Conservation (phyloP, 139 green algal genomes). For the Marvania coccoides region DNA sequence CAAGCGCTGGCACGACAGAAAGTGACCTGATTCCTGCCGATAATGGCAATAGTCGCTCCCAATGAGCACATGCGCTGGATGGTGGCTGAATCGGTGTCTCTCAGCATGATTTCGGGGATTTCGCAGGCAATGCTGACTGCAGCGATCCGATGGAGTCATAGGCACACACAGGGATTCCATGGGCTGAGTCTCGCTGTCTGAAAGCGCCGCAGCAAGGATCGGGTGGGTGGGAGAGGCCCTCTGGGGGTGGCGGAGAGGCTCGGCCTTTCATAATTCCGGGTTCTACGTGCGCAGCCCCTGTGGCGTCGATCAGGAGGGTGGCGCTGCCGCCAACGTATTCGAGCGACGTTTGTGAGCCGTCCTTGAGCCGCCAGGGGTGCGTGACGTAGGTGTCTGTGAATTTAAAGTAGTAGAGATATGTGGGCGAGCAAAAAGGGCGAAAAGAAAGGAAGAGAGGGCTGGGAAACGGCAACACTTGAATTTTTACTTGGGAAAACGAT, state of each 20-base stretch:
- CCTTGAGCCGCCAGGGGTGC: conserved; percentile 35
- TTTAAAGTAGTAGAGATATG: not conserved
- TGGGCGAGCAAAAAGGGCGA: too few relatives aligned
- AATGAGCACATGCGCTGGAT: not conserved
- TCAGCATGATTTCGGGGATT: not conserved
- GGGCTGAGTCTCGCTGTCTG: not conserved
- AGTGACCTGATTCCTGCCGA: conserved; percentile 53
- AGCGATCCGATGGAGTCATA: not conserved
- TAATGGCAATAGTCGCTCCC: conserved; percentile 57
- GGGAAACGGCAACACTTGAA: too few relatives aligned
- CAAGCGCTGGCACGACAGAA: conserved; percentile 66
- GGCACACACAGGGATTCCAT: conserved; percentile 37
- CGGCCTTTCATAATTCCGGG: not conserved
- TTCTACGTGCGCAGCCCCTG: not conserved
- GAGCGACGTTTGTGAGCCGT: not conserved
- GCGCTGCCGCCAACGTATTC: conserved; percentile 25
- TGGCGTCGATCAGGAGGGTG: conserved; percentile 16
- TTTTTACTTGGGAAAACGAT: too few relatives aligned
- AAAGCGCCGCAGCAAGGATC: conserved; percentile 38
- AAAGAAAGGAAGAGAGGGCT: too few relatives aligned
- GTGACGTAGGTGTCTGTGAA: conserved; percentile 35
- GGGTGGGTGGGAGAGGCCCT: not conserved
- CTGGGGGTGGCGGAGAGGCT: not conserved
- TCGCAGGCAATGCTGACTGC: not conserved
- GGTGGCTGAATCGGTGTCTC: not conserved